Evolutionary conservation across 139 green algal genomes (phyloP), one percentile per base, ranked within the genome.

Genomic region (Asterochloris erici): DNA sequence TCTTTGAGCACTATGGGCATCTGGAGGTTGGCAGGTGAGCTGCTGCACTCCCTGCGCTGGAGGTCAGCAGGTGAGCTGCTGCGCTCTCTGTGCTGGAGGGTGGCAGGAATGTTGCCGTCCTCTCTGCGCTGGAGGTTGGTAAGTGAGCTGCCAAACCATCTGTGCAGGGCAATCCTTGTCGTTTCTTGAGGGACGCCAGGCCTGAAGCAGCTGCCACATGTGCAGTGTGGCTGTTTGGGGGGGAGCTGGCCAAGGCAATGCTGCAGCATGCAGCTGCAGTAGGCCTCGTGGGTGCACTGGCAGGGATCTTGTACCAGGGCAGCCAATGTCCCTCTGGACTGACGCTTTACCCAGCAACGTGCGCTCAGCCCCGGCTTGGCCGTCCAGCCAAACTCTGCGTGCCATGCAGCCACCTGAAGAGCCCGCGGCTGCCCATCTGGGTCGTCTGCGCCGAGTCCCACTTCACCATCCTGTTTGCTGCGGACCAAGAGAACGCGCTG

Each of bases 401-500:
- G n/a, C 26, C 1, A 1, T 73, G 78, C 78, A 82, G 75, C 24
- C 38, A 80, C 76, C 69, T 88, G 26, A 89, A 89, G 84, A 61
- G 71, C 9, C 84, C 86, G 23, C 13, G 77, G 66, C 61, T 71
- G 74, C 84, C 83, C 12, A 68, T 87, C 12, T 89, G 86, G 86
- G 86, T 89, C 15, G 79, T 89, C 10, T 86, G 86, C 77, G 83
- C 79, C 61, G 86, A 89, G 38, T 82, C 63, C 63, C 86, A 89
- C 80, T 89, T 85, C 86, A 87, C 83, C 47, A 23, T 79, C 12
- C 76, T 88, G 15, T 88, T 86, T 74, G 74, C 75, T 19, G 14
- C 23, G 10, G 70, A 80, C 73, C 29, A 26, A 63, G 19, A 23
- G 15, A 13, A 6, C 23, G 26, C 11, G 15, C 70, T n/a, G 0